Percentiles rank a stretch among this genome's conserved stretches.
These are phyloP conservation scores for Blastobotrys malaysiensis DNA, from an alignment of 1,139 yeast genomes.

Conservation along the genomic window DNA sequence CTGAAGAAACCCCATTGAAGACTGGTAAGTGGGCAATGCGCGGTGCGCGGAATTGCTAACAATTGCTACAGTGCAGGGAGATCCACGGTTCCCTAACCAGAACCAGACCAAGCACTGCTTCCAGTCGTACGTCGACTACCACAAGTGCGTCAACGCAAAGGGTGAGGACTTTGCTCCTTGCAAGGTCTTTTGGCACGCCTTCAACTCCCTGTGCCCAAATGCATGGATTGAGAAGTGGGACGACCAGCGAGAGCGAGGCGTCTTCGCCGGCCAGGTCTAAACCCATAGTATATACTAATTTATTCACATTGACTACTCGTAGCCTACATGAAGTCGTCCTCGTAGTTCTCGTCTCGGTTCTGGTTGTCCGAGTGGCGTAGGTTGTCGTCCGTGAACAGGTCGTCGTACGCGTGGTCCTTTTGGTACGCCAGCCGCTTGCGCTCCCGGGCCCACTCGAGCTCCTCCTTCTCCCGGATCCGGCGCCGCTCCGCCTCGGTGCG, in stretches of 20 bases:
- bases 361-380: constrained; percentile 48
- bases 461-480: constrained; percentile 31
- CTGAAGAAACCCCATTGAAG: constrained; percentile 19
- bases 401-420: constrained; percentile 49
- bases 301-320: background rate
- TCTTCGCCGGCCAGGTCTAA: constrained; percentile 57
- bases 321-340: constrained; percentile 57
- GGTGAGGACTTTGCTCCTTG: constrained; percentile 99
- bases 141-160: constrained; percentile 92
- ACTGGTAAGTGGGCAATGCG: constrained; percentile 20
- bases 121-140: constrained; percentile 96
- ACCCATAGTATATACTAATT: constrained; percentile 7
- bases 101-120: constrained; percentile 98
- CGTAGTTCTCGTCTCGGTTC: constrained; percentile 53
- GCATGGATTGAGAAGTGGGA: constrained; percentile 96
- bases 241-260: constrained; percentile 78
- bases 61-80: constrained; percentile 16
- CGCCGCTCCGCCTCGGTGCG: constrained; percentile 34
- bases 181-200: constrained; percentile 88
- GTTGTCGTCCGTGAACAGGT: constrained; percentile 48
- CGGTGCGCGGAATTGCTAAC: background rate
- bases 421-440: constrained; percentile 32
- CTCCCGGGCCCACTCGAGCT: constrained; percentile 27
- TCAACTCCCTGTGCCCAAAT: constrained; percentile 84
- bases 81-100: constrained; percentile 61